These are phyloP conservation scores for Neolentinus lepideus DNA, from an alignment of 1,284 basidiomycete species.

Conservation along the genomic window DNA sequence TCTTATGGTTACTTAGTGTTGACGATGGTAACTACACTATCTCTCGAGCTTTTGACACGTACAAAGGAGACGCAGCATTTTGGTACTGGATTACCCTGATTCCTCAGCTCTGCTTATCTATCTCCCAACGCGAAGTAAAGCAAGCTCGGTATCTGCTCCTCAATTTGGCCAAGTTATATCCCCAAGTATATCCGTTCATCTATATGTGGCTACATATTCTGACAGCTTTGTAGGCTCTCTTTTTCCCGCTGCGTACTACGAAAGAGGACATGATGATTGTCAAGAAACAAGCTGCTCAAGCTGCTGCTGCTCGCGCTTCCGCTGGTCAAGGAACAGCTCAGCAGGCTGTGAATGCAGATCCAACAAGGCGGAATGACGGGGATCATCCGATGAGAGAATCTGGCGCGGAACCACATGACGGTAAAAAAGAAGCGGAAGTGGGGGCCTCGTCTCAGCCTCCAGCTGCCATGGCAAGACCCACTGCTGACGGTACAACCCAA, in stretches of 20 bases:
- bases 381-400: constrained; percentile 24
- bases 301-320: constrained; percentile 25
- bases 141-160: constrained; percentile 89
- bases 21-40: constrained; percentile 79
- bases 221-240: constrained; percentile 65
- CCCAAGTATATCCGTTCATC: constrained; percentile 60
- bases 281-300: constrained; percentile 33
- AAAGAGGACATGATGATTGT: constrained; percentile 79
- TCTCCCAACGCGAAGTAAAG: constrained; percentile 89
- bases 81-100: constrained; percentile 99
- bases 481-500: constrained; percentile 8
- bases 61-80: constrained; percentile 93
- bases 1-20: constrained; percentile 94
- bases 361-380: constrained; percentile 18
- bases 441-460: neutral
- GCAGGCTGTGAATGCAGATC: neutral
- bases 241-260: constrained; percentile 91
- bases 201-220: constrained; percentile 5
- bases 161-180: constrained; percentile 88
- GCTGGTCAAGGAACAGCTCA: neutral
- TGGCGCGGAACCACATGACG: neutral
- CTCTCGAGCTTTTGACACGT: constrained; percentile 89
- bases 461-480: neutral
- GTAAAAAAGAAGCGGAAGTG: neutral
- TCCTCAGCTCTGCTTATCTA: constrained; percentile 89